Conservation (phyloP, 768 basidiomycete species). For the Lentinus tigrinus region DNA sequence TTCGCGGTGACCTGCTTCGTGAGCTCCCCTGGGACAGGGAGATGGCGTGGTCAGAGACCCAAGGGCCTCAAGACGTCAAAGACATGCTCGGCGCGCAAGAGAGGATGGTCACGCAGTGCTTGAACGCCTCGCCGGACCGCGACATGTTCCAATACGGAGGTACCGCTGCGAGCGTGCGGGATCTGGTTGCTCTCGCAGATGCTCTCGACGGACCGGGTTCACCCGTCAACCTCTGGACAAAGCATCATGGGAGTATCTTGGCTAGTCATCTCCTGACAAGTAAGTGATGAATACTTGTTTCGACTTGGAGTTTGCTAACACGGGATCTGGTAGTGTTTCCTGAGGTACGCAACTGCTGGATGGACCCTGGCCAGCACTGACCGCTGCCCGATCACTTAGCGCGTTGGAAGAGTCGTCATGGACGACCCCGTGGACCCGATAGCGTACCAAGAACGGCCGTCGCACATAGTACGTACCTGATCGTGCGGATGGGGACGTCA, state of each 20-base stretch:
- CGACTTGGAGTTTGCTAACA: background rate
- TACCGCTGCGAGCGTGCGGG: background rate
- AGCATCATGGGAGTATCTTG: background rate
- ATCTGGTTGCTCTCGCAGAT: background rate
- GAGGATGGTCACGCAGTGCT: background rate
- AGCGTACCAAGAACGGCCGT: background rate
- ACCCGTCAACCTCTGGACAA: background rate
- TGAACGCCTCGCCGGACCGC: background rate
- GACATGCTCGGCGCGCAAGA: background rate
- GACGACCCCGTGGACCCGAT: background rate
- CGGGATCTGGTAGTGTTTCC: background rate
- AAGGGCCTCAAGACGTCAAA: too few species aligned
- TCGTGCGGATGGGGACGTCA: too few species aligned
- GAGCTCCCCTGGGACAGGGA: too few species aligned
- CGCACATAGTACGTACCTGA: background rate
- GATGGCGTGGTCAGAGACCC: too few species aligned
- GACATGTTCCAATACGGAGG: background rate
- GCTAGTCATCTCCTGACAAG: background rate
- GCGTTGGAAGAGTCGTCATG: background rate
- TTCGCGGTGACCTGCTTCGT: too few species aligned
- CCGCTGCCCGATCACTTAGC: background rate
- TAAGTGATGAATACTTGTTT: background rate
- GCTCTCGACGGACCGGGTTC: conserved; percentile 5
- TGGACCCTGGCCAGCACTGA: background rate
- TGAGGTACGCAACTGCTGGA: background rate